These are phyloP conservation scores for Ogataea pignaliae DNA, from an alignment of 805 yeast species.

Conservation along the genomic window DNA sequence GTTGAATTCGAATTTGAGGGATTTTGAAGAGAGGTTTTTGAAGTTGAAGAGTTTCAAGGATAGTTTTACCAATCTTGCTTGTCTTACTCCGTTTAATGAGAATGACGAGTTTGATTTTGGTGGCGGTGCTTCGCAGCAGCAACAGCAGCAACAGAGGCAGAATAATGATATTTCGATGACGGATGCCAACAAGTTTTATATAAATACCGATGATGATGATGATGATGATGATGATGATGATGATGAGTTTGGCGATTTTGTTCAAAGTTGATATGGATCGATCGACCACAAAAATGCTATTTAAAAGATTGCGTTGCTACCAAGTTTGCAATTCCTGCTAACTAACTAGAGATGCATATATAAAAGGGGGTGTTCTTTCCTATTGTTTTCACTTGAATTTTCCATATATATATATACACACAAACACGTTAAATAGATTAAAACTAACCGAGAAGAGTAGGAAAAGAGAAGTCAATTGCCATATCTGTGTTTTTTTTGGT, in stretches of 20 bases:
- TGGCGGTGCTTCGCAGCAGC: not conserved
- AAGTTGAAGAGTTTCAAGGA: conserved; percentile 11
- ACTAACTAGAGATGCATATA: too few relatives aligned
- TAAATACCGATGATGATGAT: not conserved
- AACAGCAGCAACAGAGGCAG: not conserved
- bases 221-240: conserved; percentile 7
- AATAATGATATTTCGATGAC: not conserved
- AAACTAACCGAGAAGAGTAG: too few relatives aligned
- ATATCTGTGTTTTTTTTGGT: conserved; percentile 9
- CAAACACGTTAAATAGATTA: too few relatives aligned
- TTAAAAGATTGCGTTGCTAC: too few relatives aligned
- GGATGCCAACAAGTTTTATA: not conserved
- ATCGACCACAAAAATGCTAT: too few relatives aligned
- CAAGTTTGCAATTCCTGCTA: too few relatives aligned
- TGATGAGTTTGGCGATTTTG: not conserved
- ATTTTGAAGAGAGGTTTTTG: conserved; percentile 16
- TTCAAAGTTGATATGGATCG: not conserved
- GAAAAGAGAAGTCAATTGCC: too few relatives aligned
- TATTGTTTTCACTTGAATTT: too few relatives aligned
- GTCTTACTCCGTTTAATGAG: not conserved
- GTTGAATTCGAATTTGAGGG: conserved; percentile 14
- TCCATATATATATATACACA: too few relatives aligned
- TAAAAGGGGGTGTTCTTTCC: too few relatives aligned
- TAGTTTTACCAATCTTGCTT: conserved; percentile 1
- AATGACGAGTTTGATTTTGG: not conserved